Conservation (phyloP, 257 asterid genomes). For the Salvia miltiorrhiza region DNA sequence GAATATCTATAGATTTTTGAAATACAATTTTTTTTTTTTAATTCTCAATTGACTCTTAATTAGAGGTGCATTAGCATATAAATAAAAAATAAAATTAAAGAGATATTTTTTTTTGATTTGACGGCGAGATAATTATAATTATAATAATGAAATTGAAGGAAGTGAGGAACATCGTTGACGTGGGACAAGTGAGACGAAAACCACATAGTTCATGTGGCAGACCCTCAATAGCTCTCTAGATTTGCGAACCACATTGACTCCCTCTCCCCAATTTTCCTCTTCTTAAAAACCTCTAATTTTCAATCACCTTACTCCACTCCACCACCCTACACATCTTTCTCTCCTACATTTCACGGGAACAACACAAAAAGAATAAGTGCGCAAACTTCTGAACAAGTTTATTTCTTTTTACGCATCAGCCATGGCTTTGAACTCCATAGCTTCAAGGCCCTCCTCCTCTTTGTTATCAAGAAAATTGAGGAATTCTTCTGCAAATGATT, state of each 20-base stretch:
- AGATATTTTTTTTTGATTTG: too few species aligned
- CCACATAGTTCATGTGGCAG: slow-evolving; percentile 35
- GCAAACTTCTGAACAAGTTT: neutral
- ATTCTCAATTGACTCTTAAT: too few species aligned
- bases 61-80: too few species aligned
- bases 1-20: too few species aligned
- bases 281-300: slow-evolving; percentile 17
- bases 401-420: neutral
- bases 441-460: slow-evolving; percentile 34
- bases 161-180: slow-evolving; percentile 7
- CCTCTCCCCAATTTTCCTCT: neutral
- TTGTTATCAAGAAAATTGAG: slow-evolving; percentile 23
- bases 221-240: slow-evolving; percentile 18
- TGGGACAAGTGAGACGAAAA: slow-evolving; percentile 17
- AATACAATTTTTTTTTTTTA: too few species aligned
- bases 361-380: neutral
- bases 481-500: slow-evolving; percentile 19
- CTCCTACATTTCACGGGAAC: neutral
- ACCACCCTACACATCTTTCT: neutral
- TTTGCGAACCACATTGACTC: slow-evolving; percentile 18
- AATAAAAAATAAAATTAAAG: too few species aligned
- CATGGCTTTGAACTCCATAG: slow-evolving; percentile 43
- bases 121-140: too few species aligned
- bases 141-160: neutral
- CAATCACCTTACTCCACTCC: neutral